phyloP scores from a whole-genome alignment of 2,329 filamentous ascomycete genomes.

The Microsporum ferrugineum region DNA sequence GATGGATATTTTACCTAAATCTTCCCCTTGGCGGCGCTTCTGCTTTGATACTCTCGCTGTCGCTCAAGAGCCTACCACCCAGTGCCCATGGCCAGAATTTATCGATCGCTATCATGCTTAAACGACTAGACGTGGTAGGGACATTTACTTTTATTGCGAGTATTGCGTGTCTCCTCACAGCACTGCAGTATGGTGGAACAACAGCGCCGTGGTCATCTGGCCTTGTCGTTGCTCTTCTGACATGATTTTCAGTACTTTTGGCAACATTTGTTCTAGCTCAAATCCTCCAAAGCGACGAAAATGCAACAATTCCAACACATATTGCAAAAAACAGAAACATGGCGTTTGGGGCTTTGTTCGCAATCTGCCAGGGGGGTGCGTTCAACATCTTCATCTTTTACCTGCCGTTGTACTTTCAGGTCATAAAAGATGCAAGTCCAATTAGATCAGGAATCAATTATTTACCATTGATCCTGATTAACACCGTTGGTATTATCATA shows the following conservation, averaged over 20 bases:
- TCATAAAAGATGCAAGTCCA: conserved; percentile 24
- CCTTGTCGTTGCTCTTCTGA: conserved; percentile 37
- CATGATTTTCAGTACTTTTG: conserved; percentile 40
- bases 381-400: conserved; percentile 22
- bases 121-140: conserved; percentile 33
- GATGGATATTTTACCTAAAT: conserved; percentile 31
- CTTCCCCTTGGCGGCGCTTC: conserved; percentile 21
- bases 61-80: conserved; percentile 16
- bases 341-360: conserved; percentile 20
- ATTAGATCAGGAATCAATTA: conserved; percentile 21
- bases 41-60: conserved; percentile 18
- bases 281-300: conserved; percentile 26
- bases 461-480: conserved; percentile 18
- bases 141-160: conserved; percentile 36
- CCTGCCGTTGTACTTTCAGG: conserved; percentile 29
- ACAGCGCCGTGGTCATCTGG: conserved; percentile 35
- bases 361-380: conserved; percentile 18
- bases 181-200: conserved; percentile 38
- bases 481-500: conserved; percentile 22
- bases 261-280: conserved; percentile 28
- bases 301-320: conserved; percentile 26
- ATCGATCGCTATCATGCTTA: conserved; percentile 15
- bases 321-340: conserved; percentile 23
- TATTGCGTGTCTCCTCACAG: conserved; percentile 36
- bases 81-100: conserved; percentile 15